Evolutionary conservation across 2,329 filamentous ascomycete species (phyloP).

Genomic region (Rasamsonia emersonii): DNA sequence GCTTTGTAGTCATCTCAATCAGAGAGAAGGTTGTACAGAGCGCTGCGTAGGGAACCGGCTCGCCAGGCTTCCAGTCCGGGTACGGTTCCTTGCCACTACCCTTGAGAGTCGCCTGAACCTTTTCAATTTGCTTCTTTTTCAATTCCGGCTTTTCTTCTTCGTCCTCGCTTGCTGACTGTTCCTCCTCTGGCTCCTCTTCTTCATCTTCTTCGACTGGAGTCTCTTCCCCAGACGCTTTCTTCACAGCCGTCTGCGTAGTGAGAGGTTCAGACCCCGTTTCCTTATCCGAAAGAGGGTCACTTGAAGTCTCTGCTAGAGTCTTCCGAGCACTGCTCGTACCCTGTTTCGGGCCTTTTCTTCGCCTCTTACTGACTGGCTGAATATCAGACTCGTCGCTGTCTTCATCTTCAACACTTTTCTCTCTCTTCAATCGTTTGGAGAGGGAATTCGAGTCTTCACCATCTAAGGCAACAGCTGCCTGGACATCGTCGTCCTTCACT

Average conservation of each 20-base stretch:
- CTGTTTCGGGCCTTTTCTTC: slow-evolving; percentile 24
- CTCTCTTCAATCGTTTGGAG: slow-evolving; percentile 27
- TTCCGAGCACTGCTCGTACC: slow-evolving; percentile 19
- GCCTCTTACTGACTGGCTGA: slow-evolving; percentile 52
- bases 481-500: slow-evolving; percentile 9
- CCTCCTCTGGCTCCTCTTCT: slow-evolving; percentile 27
- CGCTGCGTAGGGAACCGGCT: slow-evolving; percentile 87
- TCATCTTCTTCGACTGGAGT: slow-evolving; percentile 21
- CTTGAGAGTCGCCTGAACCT: slow-evolving; percentile 68
- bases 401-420: slow-evolving; percentile 29
- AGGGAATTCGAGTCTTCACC: slow-evolving; percentile 9
- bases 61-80: slow-evolving; percentile 84
- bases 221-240: slow-evolving; percentile 41
- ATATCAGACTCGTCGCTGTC: slow-evolving; percentile 48
- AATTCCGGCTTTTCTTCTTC: slow-evolving; percentile 60
- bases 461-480: slow-evolving; percentile 8
- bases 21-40: slow-evolving; percentile 91
- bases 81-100: slow-evolving; percentile 68
- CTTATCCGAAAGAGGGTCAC: slow-evolving; percentile 11
- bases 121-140: slow-evolving; percentile 67
- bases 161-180: slow-evolving; percentile 40
- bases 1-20: slow-evolving; percentile 88
- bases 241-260: slow-evolving; percentile 17
- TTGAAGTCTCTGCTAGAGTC: slow-evolving; percentile 14
- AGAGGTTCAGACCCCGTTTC: slow-evolving; percentile 13